Base-by-base conservation (phyloP, 1,284 basidiomycete genomes). In the Pulchroboletus neoregius region DNA sequence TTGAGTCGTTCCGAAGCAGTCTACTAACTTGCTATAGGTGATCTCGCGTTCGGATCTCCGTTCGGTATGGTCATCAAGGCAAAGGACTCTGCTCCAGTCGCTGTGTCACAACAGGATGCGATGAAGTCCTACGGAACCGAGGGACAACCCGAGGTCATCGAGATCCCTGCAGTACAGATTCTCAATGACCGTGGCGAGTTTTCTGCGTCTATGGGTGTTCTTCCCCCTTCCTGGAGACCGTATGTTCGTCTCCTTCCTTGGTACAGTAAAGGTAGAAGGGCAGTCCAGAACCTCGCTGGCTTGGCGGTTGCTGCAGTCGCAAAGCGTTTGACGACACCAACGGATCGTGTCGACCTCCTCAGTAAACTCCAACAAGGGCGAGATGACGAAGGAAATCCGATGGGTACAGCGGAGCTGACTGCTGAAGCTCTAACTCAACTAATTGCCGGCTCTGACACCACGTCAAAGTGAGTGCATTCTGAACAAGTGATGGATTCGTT, bases 121-220 rank as follows among this genome's bases (percentile, higher is more conserved):
- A 79, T 85, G 71, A 68, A 74, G 6, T 69, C 73, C 2, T 84
- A 84, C 47, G 80, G 79, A 36, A 68, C 70, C 22, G 68, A 73
- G 12, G 58, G 62, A 31, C 61, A 67, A 15, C 66, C 61, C 31
- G 73, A 80, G 47, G 73, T 79, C 37, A 62, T 76, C 27, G 72
- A 84, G 59, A 82, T 92, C 44, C 87, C 90, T 2, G 93, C 91
- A 10, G 83, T 94, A 37, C 71, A 87, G 61, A 91, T 94, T 53
- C 77, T 96, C 46, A 94, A 95, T 66, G 86, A 87, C 49, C 86
- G 93, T 18, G 93, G 93, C 46, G 91, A 94, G 63, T 94, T 78
- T 66, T 87, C 86, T 3, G 88, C 89, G 38, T 83, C 90, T 0
- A 82, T 94, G 72, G 93, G 92, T 31, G 80, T 82, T 10, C 72